These are phyloP conservation scores for Myxozyma neotropica DNA, from an alignment of 805 yeast species.

Conservation along the genomic window DNA sequence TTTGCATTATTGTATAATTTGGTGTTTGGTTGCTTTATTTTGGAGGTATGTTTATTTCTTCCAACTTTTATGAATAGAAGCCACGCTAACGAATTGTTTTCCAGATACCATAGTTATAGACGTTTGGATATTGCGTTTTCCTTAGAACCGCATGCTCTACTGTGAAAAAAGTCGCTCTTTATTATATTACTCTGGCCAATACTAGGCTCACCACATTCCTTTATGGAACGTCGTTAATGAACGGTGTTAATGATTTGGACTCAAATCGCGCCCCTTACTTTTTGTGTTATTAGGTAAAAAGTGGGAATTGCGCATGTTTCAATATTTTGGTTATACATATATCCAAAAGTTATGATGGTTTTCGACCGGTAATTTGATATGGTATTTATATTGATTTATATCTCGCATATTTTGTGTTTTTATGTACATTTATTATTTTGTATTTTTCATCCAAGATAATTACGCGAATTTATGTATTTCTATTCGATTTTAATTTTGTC, in stretches of 20 bases:
- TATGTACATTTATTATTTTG: not conserved
- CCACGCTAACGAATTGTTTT: not conserved
- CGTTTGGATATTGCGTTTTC: not conserved
- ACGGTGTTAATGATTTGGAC: not conserved
- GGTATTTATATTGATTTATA: not conserved
- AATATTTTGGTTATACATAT: not conserved
- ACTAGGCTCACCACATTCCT: conserved; percentile 2
- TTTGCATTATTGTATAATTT: not conserved
- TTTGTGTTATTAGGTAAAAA: no score
- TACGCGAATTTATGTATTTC: no score
- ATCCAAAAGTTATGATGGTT: not conserved
- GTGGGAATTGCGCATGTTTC: not conserved
- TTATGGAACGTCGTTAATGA: not conserved
- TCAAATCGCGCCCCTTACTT: no score
- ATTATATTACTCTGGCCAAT: not conserved
- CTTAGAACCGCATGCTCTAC: not conserved
- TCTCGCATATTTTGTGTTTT: not conserved
- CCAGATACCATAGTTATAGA: not conserved
- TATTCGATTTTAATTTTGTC: no score
- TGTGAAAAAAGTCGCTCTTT: conserved; percentile 17
- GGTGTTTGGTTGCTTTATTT: conserved; percentile 4
- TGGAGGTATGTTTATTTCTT: not conserved
- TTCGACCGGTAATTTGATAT: not conserved
- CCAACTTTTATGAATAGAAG: not conserved
- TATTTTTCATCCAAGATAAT: no score